Percentiles rank a stretch among this genome's conserved stretches.
phyloP scores from a whole-genome alignment of 331 rosid species.

The Quercus lobata region DNA sequence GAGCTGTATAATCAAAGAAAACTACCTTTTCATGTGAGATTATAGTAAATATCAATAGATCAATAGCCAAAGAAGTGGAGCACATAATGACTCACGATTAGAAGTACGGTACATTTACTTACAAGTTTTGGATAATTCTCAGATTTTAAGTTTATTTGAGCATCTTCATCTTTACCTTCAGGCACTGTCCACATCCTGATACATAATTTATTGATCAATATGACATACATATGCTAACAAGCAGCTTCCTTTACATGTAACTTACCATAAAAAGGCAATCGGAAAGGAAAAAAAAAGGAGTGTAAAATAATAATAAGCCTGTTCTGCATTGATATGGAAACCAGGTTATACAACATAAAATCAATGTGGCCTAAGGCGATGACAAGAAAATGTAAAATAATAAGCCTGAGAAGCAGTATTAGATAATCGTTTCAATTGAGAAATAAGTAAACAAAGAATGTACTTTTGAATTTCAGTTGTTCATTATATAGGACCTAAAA shows the following conservation, averaged over 20 bases:
- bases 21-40: background rate
- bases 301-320: background rate
- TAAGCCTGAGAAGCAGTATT: background rate
- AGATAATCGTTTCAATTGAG: background rate
- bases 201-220: slow-evolving; percentile 21
- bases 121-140: slow-evolving; percentile 49
- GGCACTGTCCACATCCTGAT: slow-evolving; percentile 74
- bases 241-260: slow-evolving; percentile 12
- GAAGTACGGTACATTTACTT: slow-evolving; percentile 31
- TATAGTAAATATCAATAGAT: background rate
- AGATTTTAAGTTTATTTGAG: slow-evolving; percentile 28
- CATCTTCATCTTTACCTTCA: slow-evolving; percentile 42
- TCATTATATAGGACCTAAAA: background rate
- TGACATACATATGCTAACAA: background rate
- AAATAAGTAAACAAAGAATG: background rate
- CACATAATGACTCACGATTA: background rate
- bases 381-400: background rate
- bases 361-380: background rate
- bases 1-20: background rate
- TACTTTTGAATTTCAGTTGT: background rate
- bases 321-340: background rate
- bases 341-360: background rate
- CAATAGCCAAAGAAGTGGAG: background rate
- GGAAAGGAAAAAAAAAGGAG: background rate
- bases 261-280: background rate